Percentiles rank a stretch among this genome's conserved stretches.
Evolutionary conservation across 495 filamentous ascomycete genomes (phyloP).

Genomic region (Immersiella caudata): DNA sequence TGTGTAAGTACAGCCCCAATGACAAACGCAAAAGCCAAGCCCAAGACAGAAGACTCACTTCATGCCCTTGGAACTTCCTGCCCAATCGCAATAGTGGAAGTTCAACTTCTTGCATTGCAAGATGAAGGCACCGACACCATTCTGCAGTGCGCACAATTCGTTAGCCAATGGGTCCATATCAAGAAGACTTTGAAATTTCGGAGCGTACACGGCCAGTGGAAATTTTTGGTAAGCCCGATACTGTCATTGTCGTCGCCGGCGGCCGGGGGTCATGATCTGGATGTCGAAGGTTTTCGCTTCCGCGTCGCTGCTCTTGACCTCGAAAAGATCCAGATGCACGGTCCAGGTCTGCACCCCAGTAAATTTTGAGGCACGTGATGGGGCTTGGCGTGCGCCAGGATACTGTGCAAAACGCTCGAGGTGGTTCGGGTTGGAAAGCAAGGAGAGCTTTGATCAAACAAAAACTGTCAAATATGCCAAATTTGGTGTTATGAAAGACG

Average conservation of each 20-base stretch:
- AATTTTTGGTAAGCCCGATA: constrained; percentile 61
- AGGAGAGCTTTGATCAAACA: background rate
- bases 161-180: constrained; percentile 10
- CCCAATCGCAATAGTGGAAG: constrained; percentile 96
- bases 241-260: constrained; percentile 61
- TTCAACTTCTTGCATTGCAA: constrained; percentile 94
- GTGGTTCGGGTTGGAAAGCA: background rate
- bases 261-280: constrained; percentile 26
- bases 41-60: constrained; percentile 60
- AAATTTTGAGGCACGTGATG: constrained; percentile 10
- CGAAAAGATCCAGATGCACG: constrained; percentile 5
- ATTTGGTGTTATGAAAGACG: too few species aligned
- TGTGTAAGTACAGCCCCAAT: background rate
- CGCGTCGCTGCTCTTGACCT: background rate
- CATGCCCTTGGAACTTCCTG: constrained; percentile 90
- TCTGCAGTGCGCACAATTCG: constrained; percentile 55
- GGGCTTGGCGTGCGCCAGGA: background rate
- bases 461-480: too few species aligned
- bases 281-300: background rate
- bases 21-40: background rate
- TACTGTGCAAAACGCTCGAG: background rate
- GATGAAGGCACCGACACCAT: constrained; percentile 96
- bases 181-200: background rate
- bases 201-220: constrained; percentile 62
- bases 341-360: background rate